Base-by-base conservation (phyloP, 768 basidiomycete genomes). In the Zangia roseola region DNA sequence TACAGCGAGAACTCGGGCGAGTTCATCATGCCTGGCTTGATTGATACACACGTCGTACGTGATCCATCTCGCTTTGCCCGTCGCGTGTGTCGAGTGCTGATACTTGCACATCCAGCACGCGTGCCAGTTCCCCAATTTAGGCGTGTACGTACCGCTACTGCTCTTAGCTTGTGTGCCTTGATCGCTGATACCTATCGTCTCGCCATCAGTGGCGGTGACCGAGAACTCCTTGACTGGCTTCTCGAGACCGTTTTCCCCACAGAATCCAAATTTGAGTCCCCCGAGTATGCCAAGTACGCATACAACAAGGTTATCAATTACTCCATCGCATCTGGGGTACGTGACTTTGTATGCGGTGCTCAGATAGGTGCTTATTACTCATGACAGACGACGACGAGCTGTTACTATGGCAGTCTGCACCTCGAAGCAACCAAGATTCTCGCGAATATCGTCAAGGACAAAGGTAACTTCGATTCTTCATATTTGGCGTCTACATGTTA, bases 41-140 rank as follows among this genome's bases (percentile, higher is more conserved):
- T 94, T 44, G 93, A 95, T 72, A 92, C 92, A 9, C 92, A 94
- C 69, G 89, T 90, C 23, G 92, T 92, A 64, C 64, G 85, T 69
- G 19, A 24, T n/a, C 13, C 23, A 16, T 16, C 12, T 16, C 40
- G 26, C 4, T 28, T 28, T 10, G 28, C n/a, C 6, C 26, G n/a
- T 17, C 28, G 10, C 28, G 28, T 12, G 28, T 28, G 28, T 28
- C 10, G 10, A 28, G 28, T 28, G 13, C 3, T 28, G 6, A 28
- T 28, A 10, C 12, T 28, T 10, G 28, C 28, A 10, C 10, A 45
- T 6, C 19, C 26, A 70, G 64, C 67, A 63, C n/a, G 60, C 55
- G 14, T 58, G 45, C 47, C 77, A 79, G 49, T 73, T 73, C 49
- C 73, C 72, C 10, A 72, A 66, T 53, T 43, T 72, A 9, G 71